Evolutionary conservation across 345 rosid species (phyloP).

Genomic region (Linum trigynum): DNA sequence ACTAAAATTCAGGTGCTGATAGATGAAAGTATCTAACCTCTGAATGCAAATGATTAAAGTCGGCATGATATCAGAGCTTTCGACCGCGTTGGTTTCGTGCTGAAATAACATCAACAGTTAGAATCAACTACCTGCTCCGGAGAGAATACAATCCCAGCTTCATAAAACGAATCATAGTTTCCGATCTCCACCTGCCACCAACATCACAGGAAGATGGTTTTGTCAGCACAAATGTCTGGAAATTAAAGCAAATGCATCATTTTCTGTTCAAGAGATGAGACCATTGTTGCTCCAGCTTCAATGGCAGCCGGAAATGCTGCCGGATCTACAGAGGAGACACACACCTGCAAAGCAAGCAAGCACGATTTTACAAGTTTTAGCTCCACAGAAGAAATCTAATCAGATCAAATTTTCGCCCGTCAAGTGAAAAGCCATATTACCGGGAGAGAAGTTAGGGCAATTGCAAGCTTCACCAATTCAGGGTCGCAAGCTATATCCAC

Average conservation of each 20-base stretch:
- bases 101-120: too few relatives aligned
- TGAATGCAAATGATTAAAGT: too few relatives aligned
- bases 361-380: neutral
- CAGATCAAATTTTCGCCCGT: neutral
- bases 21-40: too few relatives aligned
- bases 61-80: too few relatives aligned
- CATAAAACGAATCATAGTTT: constrained; percentile 57
- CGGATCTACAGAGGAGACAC: constrained; percentile 45
- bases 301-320: neutral
- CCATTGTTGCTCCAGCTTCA: neutral
- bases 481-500: constrained; percentile 64
- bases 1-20: too few relatives aligned
- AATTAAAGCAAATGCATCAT: too few relatives aligned
- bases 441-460: constrained; percentile 48
- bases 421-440: constrained; percentile 16
- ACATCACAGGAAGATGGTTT: neutral
- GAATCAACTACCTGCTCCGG: constrained; percentile 43
- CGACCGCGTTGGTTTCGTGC: too few relatives aligned
- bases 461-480: constrained; percentile 49
- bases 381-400: neutral
- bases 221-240: too few relatives aligned
- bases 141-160: constrained; percentile 35
- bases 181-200: constrained; percentile 52
- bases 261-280: neutral
- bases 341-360: neutral